Conservation (phyloP, 495 filamentous ascomycete genomes). For the Annulohypoxylon stygium region DNA sequence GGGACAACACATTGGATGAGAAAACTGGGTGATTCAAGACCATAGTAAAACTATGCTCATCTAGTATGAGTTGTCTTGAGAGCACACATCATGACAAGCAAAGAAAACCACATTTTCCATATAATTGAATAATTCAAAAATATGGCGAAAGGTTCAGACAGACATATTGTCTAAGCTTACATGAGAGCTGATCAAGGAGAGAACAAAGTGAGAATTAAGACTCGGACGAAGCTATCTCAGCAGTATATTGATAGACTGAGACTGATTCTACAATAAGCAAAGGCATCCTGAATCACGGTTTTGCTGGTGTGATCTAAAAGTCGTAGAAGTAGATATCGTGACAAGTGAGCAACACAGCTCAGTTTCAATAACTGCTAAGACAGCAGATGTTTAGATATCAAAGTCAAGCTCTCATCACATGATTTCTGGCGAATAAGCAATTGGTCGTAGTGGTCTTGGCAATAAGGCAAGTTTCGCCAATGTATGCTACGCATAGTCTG, state of each 20-base stretch:
- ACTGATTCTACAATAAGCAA: constrained; percentile 15
- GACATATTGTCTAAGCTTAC: neutral
- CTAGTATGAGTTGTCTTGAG: constrained; percentile 5
- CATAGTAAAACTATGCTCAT: neutral
- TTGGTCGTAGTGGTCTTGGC: neutral
- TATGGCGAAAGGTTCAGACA: constrained; percentile 25
- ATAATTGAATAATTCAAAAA: constrained; percentile 11
- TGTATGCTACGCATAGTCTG: constrained; percentile 17
- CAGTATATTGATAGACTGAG: constrained; percentile 1
- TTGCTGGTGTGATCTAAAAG: neutral
- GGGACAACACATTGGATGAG: neutral
- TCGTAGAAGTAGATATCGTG: neutral
- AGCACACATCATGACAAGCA: neutral
- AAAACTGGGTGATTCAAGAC: constrained; percentile 1
- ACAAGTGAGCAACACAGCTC: neutral
- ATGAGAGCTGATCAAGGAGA: neutral
- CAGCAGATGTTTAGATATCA: neutral
- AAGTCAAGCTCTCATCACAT: constrained; percentile 3
- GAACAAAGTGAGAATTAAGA: constrained; percentile 17
- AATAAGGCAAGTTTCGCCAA: neutral
- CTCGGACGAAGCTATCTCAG: constrained; percentile 12
- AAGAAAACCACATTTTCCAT: constrained; percentile 26
- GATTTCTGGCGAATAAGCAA: constrained; percentile 1
- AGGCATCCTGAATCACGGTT: neutral
- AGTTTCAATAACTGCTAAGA: neutral